Evolutionary conservation across 176 grass and related monocot species (phyloP), one percentile per base, ranked within the genome.

Genomic region (Ampelocalamus luodianensis): DNA sequence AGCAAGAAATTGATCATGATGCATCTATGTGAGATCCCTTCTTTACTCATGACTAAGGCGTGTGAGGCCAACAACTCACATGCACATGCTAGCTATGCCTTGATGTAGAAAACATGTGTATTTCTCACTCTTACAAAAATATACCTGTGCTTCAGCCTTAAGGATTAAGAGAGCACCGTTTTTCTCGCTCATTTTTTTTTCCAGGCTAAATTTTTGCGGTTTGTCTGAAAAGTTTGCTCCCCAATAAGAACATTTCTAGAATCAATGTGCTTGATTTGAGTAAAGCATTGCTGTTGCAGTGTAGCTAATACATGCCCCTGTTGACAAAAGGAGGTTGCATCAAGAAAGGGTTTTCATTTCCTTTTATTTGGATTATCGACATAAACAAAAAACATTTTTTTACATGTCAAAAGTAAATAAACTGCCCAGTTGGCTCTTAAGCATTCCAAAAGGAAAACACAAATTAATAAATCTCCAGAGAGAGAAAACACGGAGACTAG

Each of bases 81-180:
- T 22, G 16, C 85, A 60, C 50, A 75, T 78, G 76, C 22, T 64
- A 39, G 17, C 80, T 48, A 4, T n/a, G 77, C 17, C 11, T 10
- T 53, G 29, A 0, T 17, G 44, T 3, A 69, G 22, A 68, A 71
- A 59, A 55, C 65, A 81, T 68, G 34, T 1, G 18, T 50, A 29
- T 20, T 42, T 38, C 15, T 58, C 65, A 69, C 16, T 69, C 20
- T 56, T 70, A 4, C 13, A 56, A 81, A 56, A 12, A 56, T 42
- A 70, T 43, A 39, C 65, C 29, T 43, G 68, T 46, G 55, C 37
- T 44, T 72, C 38, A 61, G 53, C 51, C 80, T 72, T 82, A 72
- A 72, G 53, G 72, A 61, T 32, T n/a, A 20, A 72, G 80, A 27
- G 4, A 32, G 51, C 66, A 12, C 23, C 36, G 32, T 58, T 82